Evolutionary conservation across 257 asterid species (phyloP), one percentile per base, ranked within the genome.

Genomic region (Oldenlandia corymbosa): DNA sequence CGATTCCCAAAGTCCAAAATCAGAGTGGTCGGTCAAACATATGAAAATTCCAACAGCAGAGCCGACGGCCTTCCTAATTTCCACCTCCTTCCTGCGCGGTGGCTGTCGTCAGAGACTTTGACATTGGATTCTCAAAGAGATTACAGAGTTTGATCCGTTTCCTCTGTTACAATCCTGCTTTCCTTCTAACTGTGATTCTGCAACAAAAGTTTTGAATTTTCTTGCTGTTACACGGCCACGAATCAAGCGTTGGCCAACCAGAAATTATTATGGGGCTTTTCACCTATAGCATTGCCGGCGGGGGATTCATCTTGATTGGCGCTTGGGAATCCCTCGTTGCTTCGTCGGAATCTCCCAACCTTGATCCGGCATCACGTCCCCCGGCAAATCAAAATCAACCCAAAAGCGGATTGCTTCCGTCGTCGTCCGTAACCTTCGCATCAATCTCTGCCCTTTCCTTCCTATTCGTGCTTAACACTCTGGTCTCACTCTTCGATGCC

Each of bases 251-350:
- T 16, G 21, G 1, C 50, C 50, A 18, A 31, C 42, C 17, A 9
- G 8, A n/a, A 1, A n/a, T n/a, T n/a, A n/a, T n/a, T n/a, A 56
- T 91, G 98, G 95, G 95, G 46, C 73, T 91, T 45, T 84, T 88
- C 82, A 37, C 85, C 66, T 88, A 86, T 78, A 73, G 92, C 2
- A 56, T 88, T 2, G 88, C 88, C 78, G 98, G 95, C 65, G 88
- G 85, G 42, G 83, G 85, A 23, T 67, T 88, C 26, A 72, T 88
- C 45, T 69, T 82, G 1, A 76, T 91, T 81, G 98, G 98, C 64
- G 85, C 81, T 56, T 84, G 88, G 84, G 96, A 91, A 46, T 80
- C 90, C 10, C 60, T 86, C 58, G 7, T 71, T 13, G 70, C 81
- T 71, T 70, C 90, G 58, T 27, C 77, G 24, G 75, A 72, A 47